phyloP scores from a whole-genome alignment of 768 basidiomycete genomes.

The Kwoniella sp. region DNA sequence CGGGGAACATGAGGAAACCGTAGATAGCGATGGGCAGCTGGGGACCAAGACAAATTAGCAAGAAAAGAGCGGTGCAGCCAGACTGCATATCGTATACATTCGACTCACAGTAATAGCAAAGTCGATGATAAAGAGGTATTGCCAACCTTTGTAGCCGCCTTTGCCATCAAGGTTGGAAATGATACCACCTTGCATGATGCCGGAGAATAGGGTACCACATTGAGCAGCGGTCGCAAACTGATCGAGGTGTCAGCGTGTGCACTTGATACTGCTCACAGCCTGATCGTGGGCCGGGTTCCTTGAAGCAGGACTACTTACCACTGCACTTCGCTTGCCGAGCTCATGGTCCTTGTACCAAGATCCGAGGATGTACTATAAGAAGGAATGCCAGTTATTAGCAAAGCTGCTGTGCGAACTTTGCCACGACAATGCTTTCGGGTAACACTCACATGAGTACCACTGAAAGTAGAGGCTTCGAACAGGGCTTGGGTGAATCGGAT shows the following conservation, averaged over 20 bases:
- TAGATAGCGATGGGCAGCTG: slow-evolving; percentile 66
- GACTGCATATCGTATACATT: not conserved
- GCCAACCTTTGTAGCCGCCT: slow-evolving; percentile 31
- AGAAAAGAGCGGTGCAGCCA: not conserved
- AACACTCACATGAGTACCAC: slow-evolving; percentile 66
- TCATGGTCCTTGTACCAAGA: slow-evolving; percentile 73
- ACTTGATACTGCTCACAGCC: not conserved
- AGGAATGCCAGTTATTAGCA: not conserved
- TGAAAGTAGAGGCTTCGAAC: slow-evolving; percentile 74
- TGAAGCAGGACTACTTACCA: slow-evolving; percentile 42
- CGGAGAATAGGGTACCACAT: slow-evolving; percentile 40
- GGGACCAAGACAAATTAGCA: not conserved
- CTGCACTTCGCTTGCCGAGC: slow-evolving; percentile 70
- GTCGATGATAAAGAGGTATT: slow-evolving; percentile 36
- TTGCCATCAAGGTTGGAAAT: slow-evolving; percentile 32
- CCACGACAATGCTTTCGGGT: no score
- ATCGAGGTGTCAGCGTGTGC: not conserved
- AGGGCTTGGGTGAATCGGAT: slow-evolving; percentile 75
- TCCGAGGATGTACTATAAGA: slow-evolving; percentile 68
- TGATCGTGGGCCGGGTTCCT: no score
- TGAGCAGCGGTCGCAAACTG: slow-evolving; percentile 58
- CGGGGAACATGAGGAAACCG: slow-evolving; percentile 73
- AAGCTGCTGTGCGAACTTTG: no score
- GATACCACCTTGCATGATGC: slow-evolving; percentile 48
- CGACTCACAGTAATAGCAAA: slow-evolving; percentile 55